Evolutionary conservation across 495 filamentous ascomycete species (phyloP).

Genomic region (Podospora pseudopauciseta): DNA sequence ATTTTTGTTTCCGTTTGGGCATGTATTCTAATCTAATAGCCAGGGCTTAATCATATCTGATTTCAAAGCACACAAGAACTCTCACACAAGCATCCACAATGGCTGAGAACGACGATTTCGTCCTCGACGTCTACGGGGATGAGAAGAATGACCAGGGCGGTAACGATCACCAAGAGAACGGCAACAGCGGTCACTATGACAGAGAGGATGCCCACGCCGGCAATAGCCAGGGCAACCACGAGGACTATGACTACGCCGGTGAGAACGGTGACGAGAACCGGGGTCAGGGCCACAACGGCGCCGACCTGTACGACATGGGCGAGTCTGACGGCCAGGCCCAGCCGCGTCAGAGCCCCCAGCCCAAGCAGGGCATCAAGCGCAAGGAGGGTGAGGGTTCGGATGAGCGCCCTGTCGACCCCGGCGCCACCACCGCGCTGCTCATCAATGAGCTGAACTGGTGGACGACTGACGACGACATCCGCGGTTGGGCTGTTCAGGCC

Average conservation of each 20-base stretch:
- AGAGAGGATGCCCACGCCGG: constrained; percentile 49
- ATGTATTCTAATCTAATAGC: constrained; percentile 33
- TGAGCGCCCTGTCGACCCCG: constrained; percentile 72
- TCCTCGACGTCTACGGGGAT: constrained; percentile 97
- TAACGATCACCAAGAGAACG: constrained; percentile 62
- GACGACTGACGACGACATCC: constrained; percentile 92
- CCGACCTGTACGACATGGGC: constrained; percentile 32
- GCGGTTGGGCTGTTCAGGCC: constrained; percentile 77
- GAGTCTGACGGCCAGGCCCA: constrained; percentile 14
- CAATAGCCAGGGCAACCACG: constrained; percentile 33
- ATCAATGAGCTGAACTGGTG: constrained; percentile 93
- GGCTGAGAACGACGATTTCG: constrained; percentile 81
- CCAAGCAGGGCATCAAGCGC: constrained; percentile 68
- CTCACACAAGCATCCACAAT: constrained; percentile 20
- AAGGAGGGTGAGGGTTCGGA: constrained; percentile 69
- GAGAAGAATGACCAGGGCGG: constrained; percentile 51
- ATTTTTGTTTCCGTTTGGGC: constrained; percentile 22
- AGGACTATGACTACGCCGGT: constrained; percentile 36
- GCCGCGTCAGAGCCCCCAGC: constrained; percentile 33
- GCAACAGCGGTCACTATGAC: constrained; percentile 90
- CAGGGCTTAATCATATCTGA: constrained; percentile 18
- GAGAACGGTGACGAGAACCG: constrained; percentile 30
- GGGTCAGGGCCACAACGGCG: constrained; percentile 35
- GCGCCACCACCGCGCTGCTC: constrained; percentile 76
- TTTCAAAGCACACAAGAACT: constrained; percentile 4